Conservation (phyloP, 345 rosid species). For the Eucalyptus globulus region DNA sequence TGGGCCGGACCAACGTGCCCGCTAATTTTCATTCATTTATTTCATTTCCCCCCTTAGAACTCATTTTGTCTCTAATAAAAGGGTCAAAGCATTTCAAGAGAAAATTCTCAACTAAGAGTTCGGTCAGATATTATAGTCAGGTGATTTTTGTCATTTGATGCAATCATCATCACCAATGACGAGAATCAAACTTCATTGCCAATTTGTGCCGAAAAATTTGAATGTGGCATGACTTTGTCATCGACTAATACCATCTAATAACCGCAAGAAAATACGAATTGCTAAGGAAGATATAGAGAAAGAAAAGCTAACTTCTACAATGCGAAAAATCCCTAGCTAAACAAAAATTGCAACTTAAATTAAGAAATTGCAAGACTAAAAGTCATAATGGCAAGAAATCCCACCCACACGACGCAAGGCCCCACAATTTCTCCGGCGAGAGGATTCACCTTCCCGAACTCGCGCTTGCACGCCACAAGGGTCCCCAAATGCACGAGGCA, state of each 20-base stretch:
- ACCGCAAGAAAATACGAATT: not conserved
- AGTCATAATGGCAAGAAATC: conserved; percentile 7
- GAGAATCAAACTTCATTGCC: not conserved
- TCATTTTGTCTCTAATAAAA: not conserved
- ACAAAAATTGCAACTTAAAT: not conserved
- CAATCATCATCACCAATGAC: not conserved
- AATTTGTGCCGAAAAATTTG: not conserved
- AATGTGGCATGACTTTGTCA: not conserved
- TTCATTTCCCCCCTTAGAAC: not conserved
- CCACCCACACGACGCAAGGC: conserved; percentile 23
- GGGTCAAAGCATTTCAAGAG: not conserved
- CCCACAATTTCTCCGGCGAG: conserved; percentile 3
- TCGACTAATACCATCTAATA: not conserved
- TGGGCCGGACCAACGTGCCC: not conserved
- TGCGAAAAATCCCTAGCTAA: not conserved
- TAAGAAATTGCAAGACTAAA: not conserved
- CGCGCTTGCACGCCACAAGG: conserved; percentile 1
- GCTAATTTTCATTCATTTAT: not conserved
- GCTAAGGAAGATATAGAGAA: not conserved
- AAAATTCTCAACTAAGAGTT: not conserved
- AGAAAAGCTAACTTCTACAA: not conserved
- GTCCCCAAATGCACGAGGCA: conserved; percentile 11
- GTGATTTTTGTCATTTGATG: not conserved
- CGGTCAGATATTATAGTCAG: not conserved
- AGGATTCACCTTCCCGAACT: conserved; percentile 5